Conservation (phyloP, 2,329 filamentous ascomycete genomes). For the Albifimbria verrucaria region DNA sequence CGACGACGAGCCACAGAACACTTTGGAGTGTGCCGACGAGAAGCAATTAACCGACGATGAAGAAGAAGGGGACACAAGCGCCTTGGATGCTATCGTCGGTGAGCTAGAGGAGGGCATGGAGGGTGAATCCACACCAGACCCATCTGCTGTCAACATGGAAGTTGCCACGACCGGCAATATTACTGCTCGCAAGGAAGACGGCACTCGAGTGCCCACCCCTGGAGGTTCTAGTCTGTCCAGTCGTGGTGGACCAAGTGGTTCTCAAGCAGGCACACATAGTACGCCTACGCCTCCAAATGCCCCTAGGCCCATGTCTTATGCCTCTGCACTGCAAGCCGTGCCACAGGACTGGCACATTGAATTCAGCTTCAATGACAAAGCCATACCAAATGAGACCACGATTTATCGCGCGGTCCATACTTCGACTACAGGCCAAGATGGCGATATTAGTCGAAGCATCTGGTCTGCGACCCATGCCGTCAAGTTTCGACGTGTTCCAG, state of each 20-base stretch:
- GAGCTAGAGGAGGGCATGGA: conserved; percentile 84
- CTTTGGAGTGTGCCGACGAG: conserved; percentile 91
- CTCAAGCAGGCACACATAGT: conserved; percentile 30
- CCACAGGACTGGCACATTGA: conserved; percentile 98
- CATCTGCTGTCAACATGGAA: conserved; percentile 88
- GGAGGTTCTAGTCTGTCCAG: conserved; percentile 50
- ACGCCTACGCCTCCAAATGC: conserved; percentile 50
- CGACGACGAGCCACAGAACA: conserved; percentile 62
- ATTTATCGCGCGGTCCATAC: conserved; percentile 93
- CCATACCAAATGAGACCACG: conserved; percentile 86
- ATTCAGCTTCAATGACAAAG: conserved; percentile 81
- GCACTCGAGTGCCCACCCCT: conserved; percentile 80
- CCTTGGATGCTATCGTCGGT: conserved; percentile 84
- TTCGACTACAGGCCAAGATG: conserved; percentile 47
- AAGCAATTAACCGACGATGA: conserved; percentile 74
- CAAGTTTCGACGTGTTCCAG: conserved; percentile 82
- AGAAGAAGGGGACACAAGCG: conserved; percentile 60
- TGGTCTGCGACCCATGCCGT: conserved; percentile 91
- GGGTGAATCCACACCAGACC: conserved; percentile 60
- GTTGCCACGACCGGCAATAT: conserved; percentile 83
- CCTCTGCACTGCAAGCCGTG: conserved; percentile 73
- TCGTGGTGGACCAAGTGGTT: conserved; percentile 38
- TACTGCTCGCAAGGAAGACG: conserved; percentile 88
- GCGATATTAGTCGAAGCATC: conserved; percentile 70
- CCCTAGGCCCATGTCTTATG: conserved; percentile 73